These are phyloP conservation scores for Fusarium beomiforme DNA, from an alignment of 2,329 filamentous ascomycete genomes.

Conservation along the genomic window DNA sequence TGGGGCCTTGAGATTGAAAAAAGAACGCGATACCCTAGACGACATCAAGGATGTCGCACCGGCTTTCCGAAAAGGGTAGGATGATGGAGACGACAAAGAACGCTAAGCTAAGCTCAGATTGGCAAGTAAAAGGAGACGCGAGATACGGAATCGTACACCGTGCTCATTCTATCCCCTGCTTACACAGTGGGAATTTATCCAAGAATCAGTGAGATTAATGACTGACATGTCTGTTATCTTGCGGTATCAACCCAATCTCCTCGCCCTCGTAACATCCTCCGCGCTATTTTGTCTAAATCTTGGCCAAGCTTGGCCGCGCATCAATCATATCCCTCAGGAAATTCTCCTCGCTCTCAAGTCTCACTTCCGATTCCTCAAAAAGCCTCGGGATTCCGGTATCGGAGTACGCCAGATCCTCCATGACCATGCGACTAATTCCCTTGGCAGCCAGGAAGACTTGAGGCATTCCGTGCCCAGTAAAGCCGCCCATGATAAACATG, in stretches of 20 bases:
- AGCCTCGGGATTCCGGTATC: background rate
- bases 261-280: background rate
- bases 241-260: too few relatives aligned
- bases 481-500: conserved; percentile 54
- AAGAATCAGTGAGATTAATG: background rate
- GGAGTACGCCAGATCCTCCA: background rate
- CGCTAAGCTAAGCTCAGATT: background rate
- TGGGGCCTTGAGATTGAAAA: too few relatives aligned
- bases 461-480: conserved; percentile 57
- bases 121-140: background rate
- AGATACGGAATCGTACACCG: background rate
- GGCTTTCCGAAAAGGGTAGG: too few relatives aligned
- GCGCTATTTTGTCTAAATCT: background rate
- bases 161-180: background rate
- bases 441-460: conserved; percentile 51
- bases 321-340: background rate
- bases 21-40: too few relatives aligned
- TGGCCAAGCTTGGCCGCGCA: background rate
- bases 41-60: too few relatives aligned
- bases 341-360: background rate
- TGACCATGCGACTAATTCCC: background rate
- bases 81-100: background rate
- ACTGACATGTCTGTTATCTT: background rate
- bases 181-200: background rate
- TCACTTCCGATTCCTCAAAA: background rate